Evolutionary conservation across 1,139 yeast species (phyloP).

Genomic region (Yamadazyma triangularis): DNA sequence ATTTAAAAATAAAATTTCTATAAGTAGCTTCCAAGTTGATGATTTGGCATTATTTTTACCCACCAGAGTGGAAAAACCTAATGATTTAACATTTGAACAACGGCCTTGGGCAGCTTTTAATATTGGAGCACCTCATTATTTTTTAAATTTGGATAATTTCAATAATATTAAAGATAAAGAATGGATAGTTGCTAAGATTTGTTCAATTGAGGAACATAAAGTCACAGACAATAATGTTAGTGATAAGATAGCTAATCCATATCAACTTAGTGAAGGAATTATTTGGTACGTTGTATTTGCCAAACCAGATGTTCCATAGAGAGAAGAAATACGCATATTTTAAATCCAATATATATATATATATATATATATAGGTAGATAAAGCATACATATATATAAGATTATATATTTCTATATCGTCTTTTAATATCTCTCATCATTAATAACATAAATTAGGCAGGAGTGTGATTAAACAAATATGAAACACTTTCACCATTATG

Average conservation of each 20-base stretch:
- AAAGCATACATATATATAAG: too few species aligned
- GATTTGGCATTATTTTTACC: constrained; percentile 84
- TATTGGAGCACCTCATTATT: constrained; percentile 74
- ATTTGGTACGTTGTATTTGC: constrained; percentile 51
- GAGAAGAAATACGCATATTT: neutral
- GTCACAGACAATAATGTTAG: constrained; percentile 36
- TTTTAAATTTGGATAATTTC: constrained; percentile 36
- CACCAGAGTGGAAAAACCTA: constrained; percentile 49
- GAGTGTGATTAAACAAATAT: constrained; percentile 72
- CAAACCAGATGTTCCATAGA: constrained; percentile 5
- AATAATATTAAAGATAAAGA: constrained; percentile 40
- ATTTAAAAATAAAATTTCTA: constrained; percentile 52
- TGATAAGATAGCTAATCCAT: constrained; percentile 39
- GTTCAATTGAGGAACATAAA: constrained; percentile 41
- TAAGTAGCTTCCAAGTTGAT: constrained; percentile 59
- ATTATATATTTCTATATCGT: too few species aligned
- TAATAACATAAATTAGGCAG: too few species aligned
- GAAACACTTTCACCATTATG: constrained; percentile 97
- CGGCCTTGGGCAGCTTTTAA: constrained; percentile 89
- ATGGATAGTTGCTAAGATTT: constrained; percentile 69
- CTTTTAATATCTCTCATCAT: too few species aligned
- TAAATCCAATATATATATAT: neutral
- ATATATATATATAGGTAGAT: too few species aligned
- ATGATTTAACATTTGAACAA: constrained; percentile 10
- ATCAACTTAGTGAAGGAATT: constrained; percentile 42